phyloP scores from a whole-genome alignment of 148 eudicot species.

The Arbutus unedo region DNA sequence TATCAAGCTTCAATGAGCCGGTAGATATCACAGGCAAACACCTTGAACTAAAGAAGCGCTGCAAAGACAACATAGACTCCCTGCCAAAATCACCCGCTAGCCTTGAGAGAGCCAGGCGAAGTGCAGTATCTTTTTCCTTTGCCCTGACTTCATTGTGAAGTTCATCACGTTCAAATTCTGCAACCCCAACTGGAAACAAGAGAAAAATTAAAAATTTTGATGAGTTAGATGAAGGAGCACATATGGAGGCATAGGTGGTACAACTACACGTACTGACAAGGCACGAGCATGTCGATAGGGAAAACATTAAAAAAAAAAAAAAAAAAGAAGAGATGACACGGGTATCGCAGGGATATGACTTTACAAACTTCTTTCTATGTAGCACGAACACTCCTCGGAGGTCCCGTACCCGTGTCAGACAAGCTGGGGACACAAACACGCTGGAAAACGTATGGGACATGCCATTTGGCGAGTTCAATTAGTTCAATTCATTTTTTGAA shows the following conservation, averaged over 20 bases:
- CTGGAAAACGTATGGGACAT: too few relatives aligned
- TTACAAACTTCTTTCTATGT: background rate
- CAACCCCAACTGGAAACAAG: conserved; percentile 46
- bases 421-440: too few relatives aligned
- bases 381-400: too few relatives aligned
- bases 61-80: conserved; percentile 83
- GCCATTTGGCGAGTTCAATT: too few relatives aligned
- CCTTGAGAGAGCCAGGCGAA: conserved; percentile 60
- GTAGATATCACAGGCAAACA: conserved; percentile 81
- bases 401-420: too few relatives aligned
- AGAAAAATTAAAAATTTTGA: background rate
- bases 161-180: conserved; percentile 62
- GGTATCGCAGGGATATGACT: background rate
- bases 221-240: background rate
- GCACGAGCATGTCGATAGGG: background rate
- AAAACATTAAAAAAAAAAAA: background rate
- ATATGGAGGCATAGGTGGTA: background rate
- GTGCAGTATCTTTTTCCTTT: conserved; percentile 60
- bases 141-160: conserved; percentile 48
- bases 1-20: conserved; percentile 90
- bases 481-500: too few relatives aligned
- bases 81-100: conserved; percentile 70
- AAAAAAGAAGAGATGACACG: background rate
- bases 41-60: conserved; percentile 78
- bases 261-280: background rate